phyloP scores from a whole-genome alignment of 2,329 filamentous ascomycete species.

The Trichoderma sp. region DNA sequence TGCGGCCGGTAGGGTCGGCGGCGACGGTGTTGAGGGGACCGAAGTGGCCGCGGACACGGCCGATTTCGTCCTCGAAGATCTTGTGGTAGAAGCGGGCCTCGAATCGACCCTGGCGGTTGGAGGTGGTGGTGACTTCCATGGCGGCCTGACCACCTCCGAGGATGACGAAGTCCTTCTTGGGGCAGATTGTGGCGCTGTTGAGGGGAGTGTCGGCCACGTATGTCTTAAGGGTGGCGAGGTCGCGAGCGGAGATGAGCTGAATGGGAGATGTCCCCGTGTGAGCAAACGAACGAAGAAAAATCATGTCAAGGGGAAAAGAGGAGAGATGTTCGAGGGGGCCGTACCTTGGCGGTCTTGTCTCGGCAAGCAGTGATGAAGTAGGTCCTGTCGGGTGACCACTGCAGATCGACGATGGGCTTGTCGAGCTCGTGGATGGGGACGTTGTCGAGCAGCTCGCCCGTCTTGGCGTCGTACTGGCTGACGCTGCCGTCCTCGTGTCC shows the following conservation, averaged over 20 bases:
- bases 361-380: conserved; percentile 99
- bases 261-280: neutral
- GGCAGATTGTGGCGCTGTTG: conserved; percentile 91
- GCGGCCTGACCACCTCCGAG: conserved; percentile 97
- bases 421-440: conserved; percentile 84
- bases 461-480: conserved; percentile 90
- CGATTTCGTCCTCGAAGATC: conserved; percentile 98
- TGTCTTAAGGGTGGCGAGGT: conserved; percentile 90
- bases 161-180: conserved; percentile 97
- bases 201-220: conserved; percentile 91
- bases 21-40: conserved; percentile 96
- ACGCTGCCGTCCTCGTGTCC: conserved; percentile 96
- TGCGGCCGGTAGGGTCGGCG: conserved; percentile 84
- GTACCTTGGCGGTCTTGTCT: conserved; percentile 93
- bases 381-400: conserved; percentile 90
- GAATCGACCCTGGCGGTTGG: conserved; percentile 95
- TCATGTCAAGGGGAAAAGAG: neutral
- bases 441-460: conserved; percentile 79
- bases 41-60: conserved; percentile 95
- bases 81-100: conserved; percentile 99
- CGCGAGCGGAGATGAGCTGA: conserved; percentile 78
- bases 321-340: conserved; percentile 25
- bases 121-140: conserved; percentile 97
- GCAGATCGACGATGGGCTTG: conserved; percentile 83
- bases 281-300: neutral